These are phyloP conservation scores for Malassezia arunalokei DNA, from an alignment of 1,284 basidiomycete species.

Conservation along the genomic window DNA sequence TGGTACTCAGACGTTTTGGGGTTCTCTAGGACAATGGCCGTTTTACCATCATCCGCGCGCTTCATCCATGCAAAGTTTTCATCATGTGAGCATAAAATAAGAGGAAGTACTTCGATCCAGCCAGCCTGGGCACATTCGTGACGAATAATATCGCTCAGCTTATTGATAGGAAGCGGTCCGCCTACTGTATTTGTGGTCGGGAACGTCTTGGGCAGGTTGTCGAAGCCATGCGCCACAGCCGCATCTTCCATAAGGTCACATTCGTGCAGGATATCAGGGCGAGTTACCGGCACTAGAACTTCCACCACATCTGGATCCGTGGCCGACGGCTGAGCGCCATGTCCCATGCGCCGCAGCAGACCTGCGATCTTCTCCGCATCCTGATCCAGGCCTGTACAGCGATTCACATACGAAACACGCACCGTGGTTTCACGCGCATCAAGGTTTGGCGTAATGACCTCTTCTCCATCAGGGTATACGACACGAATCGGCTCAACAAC, in stretches of 20 bases:
- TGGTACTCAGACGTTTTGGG: slow-evolving; percentile 97
- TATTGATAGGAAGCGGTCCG: slow-evolving; percentile 79
- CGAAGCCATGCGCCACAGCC: slow-evolving; percentile 94
- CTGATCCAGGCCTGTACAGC: slow-evolving; percentile 75
- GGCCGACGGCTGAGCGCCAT: slow-evolving; percentile 24
- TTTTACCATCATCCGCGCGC: slow-evolving; percentile 64
- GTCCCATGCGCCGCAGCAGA: slow-evolving; percentile 63
- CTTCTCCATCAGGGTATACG: slow-evolving; percentile 52
- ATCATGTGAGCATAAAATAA: slow-evolving; percentile 95
- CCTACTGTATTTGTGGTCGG: slow-evolving; percentile 91
- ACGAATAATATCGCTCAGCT: slow-evolving; percentile 75
- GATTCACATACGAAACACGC: slow-evolving; percentile 81
- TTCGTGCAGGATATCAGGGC: slow-evolving; percentile 93
- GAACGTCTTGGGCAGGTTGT: slow-evolving; percentile 83
- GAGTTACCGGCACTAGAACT: slow-evolving; percentile 73
- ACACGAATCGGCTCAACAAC: slow-evolving; percentile 46
- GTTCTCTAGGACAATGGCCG: slow-evolving; percentile 82
- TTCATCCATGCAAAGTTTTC: slow-evolving; percentile 94
- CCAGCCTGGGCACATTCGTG: slow-evolving; percentile 84
- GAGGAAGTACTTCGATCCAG: slow-evolving; percentile 86
- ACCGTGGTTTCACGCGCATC: slow-evolving; percentile 62
- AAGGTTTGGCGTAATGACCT: slow-evolving; percentile 68
- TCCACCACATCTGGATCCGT: slow-evolving; percentile 54
- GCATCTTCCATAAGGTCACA: slow-evolving; percentile 98
- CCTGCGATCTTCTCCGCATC: slow-evolving; percentile 54